A percentile compares a stretch with the other conserved stretches of the same genome.
Evolutionary conservation across 768 basidiomycete genomes (phyloP).

Genomic region (Cytidiella melzeri): DNA sequence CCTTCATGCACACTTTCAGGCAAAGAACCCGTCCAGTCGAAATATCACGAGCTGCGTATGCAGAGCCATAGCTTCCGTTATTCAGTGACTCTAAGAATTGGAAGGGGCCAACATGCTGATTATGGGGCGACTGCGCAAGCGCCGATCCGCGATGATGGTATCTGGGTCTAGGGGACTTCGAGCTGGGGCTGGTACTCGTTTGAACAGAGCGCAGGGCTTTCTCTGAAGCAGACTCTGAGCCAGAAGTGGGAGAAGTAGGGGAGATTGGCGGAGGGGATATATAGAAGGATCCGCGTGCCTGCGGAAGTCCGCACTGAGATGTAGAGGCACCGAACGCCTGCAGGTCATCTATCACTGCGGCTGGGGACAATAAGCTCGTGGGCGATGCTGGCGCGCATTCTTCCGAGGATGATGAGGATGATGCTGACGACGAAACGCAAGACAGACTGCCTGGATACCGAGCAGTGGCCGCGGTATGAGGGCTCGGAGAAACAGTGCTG

Average conservation of each 20-base stretch:
- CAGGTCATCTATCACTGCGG: background rate
- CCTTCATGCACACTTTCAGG: slow-evolving; percentile 18
- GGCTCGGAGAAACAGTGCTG: slow-evolving; percentile 4
- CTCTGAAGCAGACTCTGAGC: background rate
- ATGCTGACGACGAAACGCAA: background rate
- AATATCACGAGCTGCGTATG: slow-evolving; percentile 14
- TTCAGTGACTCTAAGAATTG: slow-evolving; percentile 15
- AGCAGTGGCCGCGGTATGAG: background rate
- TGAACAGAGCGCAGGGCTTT: background rate
- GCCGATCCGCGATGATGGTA: background rate
- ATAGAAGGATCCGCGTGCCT: background rate
- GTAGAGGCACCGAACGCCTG: background rate
- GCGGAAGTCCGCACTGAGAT: background rate
- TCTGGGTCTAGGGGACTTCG: slow-evolving; percentile 1
- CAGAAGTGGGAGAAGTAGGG: background rate
- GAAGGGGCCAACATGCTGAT: slow-evolving; percentile 16
- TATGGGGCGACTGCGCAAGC: background rate
- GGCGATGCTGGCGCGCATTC: background rate
- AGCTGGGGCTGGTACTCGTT: background rate
- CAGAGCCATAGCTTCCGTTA: slow-evolving; percentile 18
- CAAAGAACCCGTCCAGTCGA: slow-evolving; percentile 17
- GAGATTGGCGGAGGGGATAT: background rate
- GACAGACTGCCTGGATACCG: background rate
- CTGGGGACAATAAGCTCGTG: background rate
- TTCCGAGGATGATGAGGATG: background rate